Evolutionary conservation across 306 rosid genomes (phyloP), one percentile per base, ranked within the genome.

Genomic region (Malus orientalis): DNA sequence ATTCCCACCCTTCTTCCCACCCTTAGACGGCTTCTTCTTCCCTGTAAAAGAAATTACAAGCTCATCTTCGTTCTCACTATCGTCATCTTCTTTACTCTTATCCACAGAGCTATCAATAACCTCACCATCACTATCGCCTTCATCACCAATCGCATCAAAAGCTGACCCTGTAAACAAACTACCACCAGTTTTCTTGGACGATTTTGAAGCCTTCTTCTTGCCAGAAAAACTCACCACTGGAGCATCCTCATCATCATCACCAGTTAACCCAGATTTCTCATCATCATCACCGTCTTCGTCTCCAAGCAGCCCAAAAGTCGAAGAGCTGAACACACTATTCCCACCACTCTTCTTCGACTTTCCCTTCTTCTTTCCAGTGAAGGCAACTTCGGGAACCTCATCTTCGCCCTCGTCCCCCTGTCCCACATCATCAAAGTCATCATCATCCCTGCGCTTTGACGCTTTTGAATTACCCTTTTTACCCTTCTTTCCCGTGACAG

Each of bases 311-410:
- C 89, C 89, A 77, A 90, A 92, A 25, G 86, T 49, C 3, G 93
- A 81, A 0, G 86, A 68, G 82, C 80, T 16, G 68, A 89, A 81
- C 73, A 19, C 81, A 72, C 89, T 83, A 9, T 70, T 87, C 49
- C 91, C 90, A 25, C 92, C 86, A 69, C 93, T 91, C 78, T 90
- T 92, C 74, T 95, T 92, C 25, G 85, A 82, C 75, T 86, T 91
- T 13, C 94, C 93, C 82, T 90, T 90, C 88, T 87, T 88, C 86
- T 91, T 93, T 83, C 96, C 99, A n/a, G 86, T 68, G 71, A 95
- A 79, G 5, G 75, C 92, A 76, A 81, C 79, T 59, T 86, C 91
- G 6, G 86, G 65, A 38, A 71, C 86, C 76, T 78, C 91, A 32
- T 87, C 93, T 2, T 69, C 90, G 3, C 79, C 93, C 14, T 81